Evolutionary conservation across 2,329 filamentous ascomycete genomes (phyloP).

Genomic region (Sclerotinia trifoliorum): DNA sequence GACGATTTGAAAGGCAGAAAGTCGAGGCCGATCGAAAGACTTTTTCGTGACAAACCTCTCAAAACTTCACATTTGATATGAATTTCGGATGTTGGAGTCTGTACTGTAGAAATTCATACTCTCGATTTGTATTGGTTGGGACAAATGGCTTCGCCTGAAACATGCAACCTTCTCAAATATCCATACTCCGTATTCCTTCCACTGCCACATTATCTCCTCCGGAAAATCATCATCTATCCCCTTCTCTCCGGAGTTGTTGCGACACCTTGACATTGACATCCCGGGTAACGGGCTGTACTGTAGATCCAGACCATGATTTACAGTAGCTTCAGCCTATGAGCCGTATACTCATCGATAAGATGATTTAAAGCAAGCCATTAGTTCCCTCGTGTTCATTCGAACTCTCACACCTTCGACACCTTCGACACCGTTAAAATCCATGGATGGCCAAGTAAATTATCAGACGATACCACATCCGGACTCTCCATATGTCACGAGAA

Average conservation of each 20-base stretch:
- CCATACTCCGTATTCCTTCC: neutral
- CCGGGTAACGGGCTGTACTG: neutral
- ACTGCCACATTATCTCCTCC: constrained; percentile 12
- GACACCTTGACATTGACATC: neutral
- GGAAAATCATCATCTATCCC: neutral
- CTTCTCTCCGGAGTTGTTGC: neutral
- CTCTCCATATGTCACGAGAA: constrained; percentile 16
- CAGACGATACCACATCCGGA: constrained; percentile 9
- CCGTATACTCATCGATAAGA: constrained; percentile 3
- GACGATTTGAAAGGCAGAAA: constrained; percentile 4
- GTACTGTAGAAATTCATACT: neutral
- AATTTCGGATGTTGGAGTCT: neutral
- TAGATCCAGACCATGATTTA: constrained; percentile 2
- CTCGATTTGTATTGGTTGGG: constrained; percentile 3
- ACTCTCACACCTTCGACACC: neutral
- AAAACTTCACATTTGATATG: neutral
- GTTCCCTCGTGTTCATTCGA: neutral
- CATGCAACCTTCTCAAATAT: constrained; percentile 17
- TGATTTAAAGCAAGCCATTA: neutral
- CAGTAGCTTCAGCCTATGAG: neutral
- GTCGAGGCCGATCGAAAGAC: constrained; percentile 1
- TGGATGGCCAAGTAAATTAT: constrained; percentile 9
- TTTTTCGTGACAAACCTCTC: neutral
- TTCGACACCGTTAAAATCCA: constrained; percentile 9
- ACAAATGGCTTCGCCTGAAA: constrained; percentile 19